Percentiles rank a stretch among this genome's conserved stretches.
phyloP scores from a whole-genome alignment of 2,329 filamentous ascomycete species.

The Cladosporium austrohemisphaericum region DNA sequence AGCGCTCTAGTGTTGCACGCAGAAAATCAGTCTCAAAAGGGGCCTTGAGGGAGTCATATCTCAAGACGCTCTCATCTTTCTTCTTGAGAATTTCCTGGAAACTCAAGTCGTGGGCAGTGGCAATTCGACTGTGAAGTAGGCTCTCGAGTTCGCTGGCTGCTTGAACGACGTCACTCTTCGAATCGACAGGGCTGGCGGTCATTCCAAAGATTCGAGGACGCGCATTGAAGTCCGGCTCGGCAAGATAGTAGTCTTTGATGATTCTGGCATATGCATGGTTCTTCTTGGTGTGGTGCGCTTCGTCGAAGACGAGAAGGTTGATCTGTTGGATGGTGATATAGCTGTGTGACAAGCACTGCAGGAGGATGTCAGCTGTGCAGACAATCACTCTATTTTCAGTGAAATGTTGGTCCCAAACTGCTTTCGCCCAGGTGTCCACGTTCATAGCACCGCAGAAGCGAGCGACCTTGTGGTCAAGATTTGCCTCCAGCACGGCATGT shows the following conservation, averaged over 20 bases:
- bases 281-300: slow-evolving; percentile 94
- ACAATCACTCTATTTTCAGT: slow-evolving; percentile 76
- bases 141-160: slow-evolving; percentile 68
- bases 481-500: slow-evolving; percentile 72
- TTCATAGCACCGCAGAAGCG: slow-evolving; percentile 70
- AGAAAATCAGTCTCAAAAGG: slow-evolving; percentile 64
- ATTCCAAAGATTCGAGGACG: slow-evolving; percentile 85
- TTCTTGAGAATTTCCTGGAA: slow-evolving; percentile 50
- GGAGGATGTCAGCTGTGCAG: slow-evolving; percentile 84
- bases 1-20: slow-evolving; percentile 51
- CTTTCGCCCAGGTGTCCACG: slow-evolving; percentile 56
- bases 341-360: slow-evolving; percentile 71
- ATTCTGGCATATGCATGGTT: slow-evolving; percentile 86
- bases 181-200: slow-evolving; percentile 93
- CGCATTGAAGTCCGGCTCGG: slow-evolving; percentile 40
- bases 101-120: slow-evolving; percentile 63
- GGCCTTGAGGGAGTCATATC: slow-evolving; percentile 51
- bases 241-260: slow-evolving; percentile 78
- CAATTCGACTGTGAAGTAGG: slow-evolving; percentile 76
- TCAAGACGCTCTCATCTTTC: slow-evolving; percentile 51
- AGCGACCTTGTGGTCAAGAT: slow-evolving; percentile 71
- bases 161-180: slow-evolving; percentile 66
- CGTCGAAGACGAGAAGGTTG: slow-evolving; percentile 90
- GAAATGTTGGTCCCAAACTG: slow-evolving; percentile 58
- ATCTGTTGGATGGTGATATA: slow-evolving; percentile 79